Conservation (phyloP, 2,329 filamentous ascomycete genomes). For the Stachybotrys chartarum region DNA sequence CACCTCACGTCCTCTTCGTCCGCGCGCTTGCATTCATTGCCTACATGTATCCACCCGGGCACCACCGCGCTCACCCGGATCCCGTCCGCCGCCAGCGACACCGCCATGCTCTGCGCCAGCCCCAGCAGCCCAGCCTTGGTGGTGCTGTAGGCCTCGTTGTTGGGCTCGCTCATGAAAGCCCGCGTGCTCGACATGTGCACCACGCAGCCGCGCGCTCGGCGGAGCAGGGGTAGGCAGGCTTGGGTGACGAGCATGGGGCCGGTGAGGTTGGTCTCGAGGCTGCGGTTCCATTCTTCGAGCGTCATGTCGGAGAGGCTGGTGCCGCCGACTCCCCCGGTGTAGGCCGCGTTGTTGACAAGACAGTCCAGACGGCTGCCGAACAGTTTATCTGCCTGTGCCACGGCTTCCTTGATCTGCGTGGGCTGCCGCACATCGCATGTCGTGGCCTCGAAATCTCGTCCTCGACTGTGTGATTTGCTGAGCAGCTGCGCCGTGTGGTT, state of each 20-base stretch:
- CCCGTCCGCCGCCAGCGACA: conserved; percentile 32
- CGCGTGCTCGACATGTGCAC: conserved; percentile 44
- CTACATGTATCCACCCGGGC: conserved; percentile 45
- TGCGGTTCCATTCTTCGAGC: conserved; percentile 28
- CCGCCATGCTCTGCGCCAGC: conserved; percentile 39
- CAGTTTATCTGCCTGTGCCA: conserved; percentile 18
- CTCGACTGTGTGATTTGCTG: conserved; percentile 4
- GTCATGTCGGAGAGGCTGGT: conserved; percentile 19
- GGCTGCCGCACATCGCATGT: conserved; percentile 23
- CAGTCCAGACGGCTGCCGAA: conserved; percentile 29
- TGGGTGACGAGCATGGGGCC: conserved; percentile 22
- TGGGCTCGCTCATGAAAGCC: conserved; percentile 37
- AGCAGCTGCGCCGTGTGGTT: conserved; percentile 22
- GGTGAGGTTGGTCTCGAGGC: conserved; percentile 29
- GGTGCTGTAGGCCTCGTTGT: conserved; percentile 42
- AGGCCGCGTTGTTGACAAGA: conserved; percentile 34
- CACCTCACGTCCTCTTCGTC: conserved; percentile 31
- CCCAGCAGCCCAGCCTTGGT: conserved; percentile 44
- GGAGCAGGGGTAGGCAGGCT: conserved; percentile 18
- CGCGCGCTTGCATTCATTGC: conserved; percentile 21
- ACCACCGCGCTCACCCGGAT: conserved; percentile 41
- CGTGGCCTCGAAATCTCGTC: conserved; percentile 12
- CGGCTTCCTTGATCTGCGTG: conserved; percentile 19
- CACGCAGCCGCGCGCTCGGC: conserved; percentile 18
- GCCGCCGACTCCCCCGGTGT: conserved; percentile 25